These are phyloP conservation scores for Sextonia rubra DNA, from an alignment of 164 flowering plant species.

Conservation along the genomic window DNA sequence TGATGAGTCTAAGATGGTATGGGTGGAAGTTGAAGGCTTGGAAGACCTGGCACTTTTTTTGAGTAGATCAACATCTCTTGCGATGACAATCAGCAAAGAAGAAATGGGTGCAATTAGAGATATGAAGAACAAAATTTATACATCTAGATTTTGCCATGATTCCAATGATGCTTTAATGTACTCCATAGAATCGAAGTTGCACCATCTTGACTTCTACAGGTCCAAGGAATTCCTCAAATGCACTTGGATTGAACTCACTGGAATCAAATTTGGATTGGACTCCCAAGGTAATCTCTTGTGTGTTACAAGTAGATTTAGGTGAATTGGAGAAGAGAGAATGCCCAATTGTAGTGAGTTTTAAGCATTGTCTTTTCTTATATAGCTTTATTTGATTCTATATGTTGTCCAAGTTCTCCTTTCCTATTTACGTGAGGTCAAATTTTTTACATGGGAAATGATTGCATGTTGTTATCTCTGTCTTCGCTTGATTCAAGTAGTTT, in stretches of 20 bases:
- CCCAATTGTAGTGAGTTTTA: too few relatives aligned
- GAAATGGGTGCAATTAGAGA: background rate
- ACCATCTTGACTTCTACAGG: background rate
- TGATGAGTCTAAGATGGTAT: background rate
- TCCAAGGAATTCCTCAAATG: background rate
- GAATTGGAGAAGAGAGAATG: too few relatives aligned
- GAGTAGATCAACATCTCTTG: conserved; percentile 1
- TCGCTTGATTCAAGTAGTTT: too few relatives aligned
- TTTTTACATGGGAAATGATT: too few relatives aligned
- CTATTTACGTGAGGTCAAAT: too few relatives aligned
- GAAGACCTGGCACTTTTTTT: conserved; percentile 4
- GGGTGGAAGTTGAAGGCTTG: conserved; percentile 6
- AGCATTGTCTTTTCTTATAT: too few relatives aligned
- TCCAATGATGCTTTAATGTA: background rate
- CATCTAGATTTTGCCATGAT: background rate
- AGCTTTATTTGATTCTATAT: too few relatives aligned
- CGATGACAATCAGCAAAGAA: background rate
- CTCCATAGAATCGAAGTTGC: background rate
- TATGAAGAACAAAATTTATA: conserved; percentile 1
- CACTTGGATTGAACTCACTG: background rate
- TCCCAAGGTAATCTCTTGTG: background rate
- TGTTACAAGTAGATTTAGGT: too few relatives aligned
- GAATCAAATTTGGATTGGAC: background rate
- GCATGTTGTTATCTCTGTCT: too few relatives aligned
- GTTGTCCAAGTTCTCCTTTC: too few relatives aligned